Percentiles rank a stretch among this genome's conserved stretches.
phyloP scores from a whole-genome alignment of 768 basidiomycete species.

The Termitomyces sp. region DNA sequence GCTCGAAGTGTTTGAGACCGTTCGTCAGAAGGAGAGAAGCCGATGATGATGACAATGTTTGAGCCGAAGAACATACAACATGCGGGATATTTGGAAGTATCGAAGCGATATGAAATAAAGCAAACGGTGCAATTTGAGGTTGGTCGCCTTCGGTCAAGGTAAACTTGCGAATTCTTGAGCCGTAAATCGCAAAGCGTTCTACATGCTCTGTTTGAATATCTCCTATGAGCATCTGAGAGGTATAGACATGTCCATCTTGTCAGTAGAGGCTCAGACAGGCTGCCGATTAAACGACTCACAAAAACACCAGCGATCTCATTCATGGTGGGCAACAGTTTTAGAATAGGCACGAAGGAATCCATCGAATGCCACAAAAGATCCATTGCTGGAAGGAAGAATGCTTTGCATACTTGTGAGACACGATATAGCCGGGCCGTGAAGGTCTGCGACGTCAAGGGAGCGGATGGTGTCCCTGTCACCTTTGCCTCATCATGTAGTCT shows the following conservation, averaged over 20 bases:
- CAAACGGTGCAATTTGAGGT: background rate
- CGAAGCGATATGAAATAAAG: background rate
- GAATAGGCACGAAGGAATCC: slow-evolving; percentile 27
- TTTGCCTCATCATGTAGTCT: too few relatives aligned
- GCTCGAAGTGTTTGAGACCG: background rate
- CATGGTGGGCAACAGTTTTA: slow-evolving; percentile 27
- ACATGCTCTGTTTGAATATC: background rate
- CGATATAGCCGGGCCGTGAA: background rate
- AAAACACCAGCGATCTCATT: background rate
- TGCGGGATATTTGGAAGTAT: background rate
- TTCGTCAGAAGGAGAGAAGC: background rate
- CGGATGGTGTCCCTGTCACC: too few relatives aligned
- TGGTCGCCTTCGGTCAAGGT: background rate
- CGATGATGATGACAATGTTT: background rate
- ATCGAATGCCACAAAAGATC: slow-evolving; percentile 27
- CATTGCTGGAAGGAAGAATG: slow-evolving; percentile 27
- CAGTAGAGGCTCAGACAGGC: background rate
- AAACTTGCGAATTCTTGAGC: background rate
- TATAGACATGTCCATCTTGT: background rate
- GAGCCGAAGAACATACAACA: background rate
- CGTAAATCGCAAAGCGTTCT: background rate
- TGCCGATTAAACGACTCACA: background rate
- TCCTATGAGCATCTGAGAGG: background rate
- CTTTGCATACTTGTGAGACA: slow-evolving; percentile 23
- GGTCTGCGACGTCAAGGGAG: too few relatives aligned